These are phyloP conservation scores for Penicillium crystallinum DNA, from an alignment of 495 filamentous ascomycete species.

Conservation along the genomic window DNA sequence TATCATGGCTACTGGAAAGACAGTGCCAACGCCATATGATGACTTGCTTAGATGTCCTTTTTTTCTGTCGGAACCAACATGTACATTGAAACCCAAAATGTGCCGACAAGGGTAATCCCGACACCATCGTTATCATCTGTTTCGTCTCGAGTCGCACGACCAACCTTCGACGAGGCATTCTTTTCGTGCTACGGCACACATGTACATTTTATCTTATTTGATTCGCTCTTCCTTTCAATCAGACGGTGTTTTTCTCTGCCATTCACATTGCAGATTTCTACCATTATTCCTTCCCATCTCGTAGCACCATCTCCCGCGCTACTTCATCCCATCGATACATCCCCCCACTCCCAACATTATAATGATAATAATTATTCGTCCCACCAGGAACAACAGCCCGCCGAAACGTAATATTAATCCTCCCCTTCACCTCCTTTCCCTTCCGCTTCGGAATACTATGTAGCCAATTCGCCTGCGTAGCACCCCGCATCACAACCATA, in stretches of 20 bases:
- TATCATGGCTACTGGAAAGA: slow-evolving; percentile 2
- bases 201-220: slow-evolving; percentile 4
- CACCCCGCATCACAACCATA: slow-evolving; percentile 67
- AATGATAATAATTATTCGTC: slow-evolving; percentile 68
- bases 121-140: not conserved
- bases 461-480: slow-evolving; percentile 65
- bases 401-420: slow-evolving; percentile 74
- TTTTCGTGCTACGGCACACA: not conserved
- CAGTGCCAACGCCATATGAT: slow-evolving; percentile 8
- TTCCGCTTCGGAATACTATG: slow-evolving; percentile 71
- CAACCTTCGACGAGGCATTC: not conserved
- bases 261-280: not conserved
- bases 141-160: not conserved
- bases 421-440: slow-evolving; percentile 49
- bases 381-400: slow-evolving; percentile 57
- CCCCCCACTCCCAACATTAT: slow-evolving; percentile 66
- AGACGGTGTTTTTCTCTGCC: not conserved
- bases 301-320: slow-evolving; percentile 47
- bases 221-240: not conserved
- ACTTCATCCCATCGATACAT: slow-evolving; percentile 57
- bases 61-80: not conserved
- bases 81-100: slow-evolving; percentile 3
- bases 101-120: not conserved
- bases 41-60: slow-evolving; percentile 8
- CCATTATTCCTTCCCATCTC: not conserved